Base-by-base conservation (phyloP, 352 stramenopile genomes). In the Pythium plurisporium region DNA sequence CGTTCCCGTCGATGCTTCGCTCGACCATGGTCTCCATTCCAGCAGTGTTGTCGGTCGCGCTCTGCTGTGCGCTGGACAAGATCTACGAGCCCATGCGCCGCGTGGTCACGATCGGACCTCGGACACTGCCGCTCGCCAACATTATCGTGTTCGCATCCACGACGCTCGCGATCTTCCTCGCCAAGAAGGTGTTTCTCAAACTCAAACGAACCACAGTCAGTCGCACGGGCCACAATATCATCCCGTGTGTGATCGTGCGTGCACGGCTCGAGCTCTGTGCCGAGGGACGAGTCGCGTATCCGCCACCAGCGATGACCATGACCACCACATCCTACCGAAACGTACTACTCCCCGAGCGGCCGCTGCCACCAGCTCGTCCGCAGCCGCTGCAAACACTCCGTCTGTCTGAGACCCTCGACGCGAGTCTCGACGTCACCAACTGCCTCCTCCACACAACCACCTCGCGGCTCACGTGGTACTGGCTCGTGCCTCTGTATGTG, bases 111-210 rank as follows among this genome's bases (percentile, higher is more conserved):
- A 22, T 72, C 12, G 49, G n/a, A 8, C 5, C n/a, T 5, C 25
- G 65, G 9, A 42, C 29, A 45, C 23, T 75, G 12, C 52, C 67
- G 2, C 59, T 60, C 22, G 46, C 48, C 5, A 61, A 73, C 26
- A 31, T 70, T 17, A 55, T 73, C 49, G 58, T 54, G 30, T 73
- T 65, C 40, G 47, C 56, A 11, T 57, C 65, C 2, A 61, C 55
- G 23, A 73, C 61, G 10, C 49, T 73, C 15, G 47, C 62, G 14
- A 46, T 70, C 23, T 73, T 73, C 43, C 63, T 73, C 45, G 20
- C 55, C 23, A 64, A 59, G 25, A 69, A 67, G 20, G 47, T 38
- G 2, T 62, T 60, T 27, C 31, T 57, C 41, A 65, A 65, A 27
- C 36, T 41, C 15, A 42, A 30, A 30, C 22, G 38, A 47, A 22